phyloP scores from a whole-genome alignment of 768 basidiomycete genomes.

The Boletus vinaceobasis region DNA sequence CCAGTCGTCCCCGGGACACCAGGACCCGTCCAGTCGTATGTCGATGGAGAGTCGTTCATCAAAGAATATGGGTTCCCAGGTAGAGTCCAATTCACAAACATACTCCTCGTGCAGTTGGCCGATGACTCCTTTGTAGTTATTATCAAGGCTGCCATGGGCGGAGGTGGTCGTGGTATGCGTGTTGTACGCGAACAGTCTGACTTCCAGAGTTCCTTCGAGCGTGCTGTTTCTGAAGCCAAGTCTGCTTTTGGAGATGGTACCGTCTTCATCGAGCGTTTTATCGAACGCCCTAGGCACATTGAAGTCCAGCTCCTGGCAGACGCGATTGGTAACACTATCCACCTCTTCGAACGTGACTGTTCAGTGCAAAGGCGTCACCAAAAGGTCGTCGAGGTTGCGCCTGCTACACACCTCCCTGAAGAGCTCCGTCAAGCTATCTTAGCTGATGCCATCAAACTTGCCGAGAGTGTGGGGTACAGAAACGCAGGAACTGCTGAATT shows the following conservation, averaged over 20 bases:
- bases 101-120: constrained; percentile 4
- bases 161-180: constrained; percentile 98
- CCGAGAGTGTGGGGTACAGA: constrained; percentile 88
- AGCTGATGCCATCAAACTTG: constrained; percentile 89
- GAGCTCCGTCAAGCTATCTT: constrained; percentile 87
- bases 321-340: constrained; percentile 88
- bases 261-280: constrained; percentile 97
- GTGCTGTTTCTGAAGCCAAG: constrained; percentile 93
- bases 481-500: constrained; percentile 99
- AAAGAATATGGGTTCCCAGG: constrained; percentile 95
- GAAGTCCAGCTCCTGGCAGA: constrained; percentile 97
- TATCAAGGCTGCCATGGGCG: constrained; percentile 99
- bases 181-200: constrained; percentile 93
- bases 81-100: constrained; percentile 26
- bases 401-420: constrained; percentile 90
- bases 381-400: constrained; percentile 98
- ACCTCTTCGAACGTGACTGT: constrained; percentile 98
- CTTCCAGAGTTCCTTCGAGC: constrained; percentile 85
- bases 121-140: constrained; percentile 57
- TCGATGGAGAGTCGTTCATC: constrained; percentile 84
- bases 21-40: constrained; percentile 80
- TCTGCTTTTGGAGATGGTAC: constrained; percentile 98
- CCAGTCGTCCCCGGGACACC: constrained; percentile 98
- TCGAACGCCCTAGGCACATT: constrained; percentile 95
- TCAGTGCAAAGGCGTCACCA: constrained; percentile 98